Conservation (phyloP, 345 rosid genomes). For the Citropsis articulata region DNA sequence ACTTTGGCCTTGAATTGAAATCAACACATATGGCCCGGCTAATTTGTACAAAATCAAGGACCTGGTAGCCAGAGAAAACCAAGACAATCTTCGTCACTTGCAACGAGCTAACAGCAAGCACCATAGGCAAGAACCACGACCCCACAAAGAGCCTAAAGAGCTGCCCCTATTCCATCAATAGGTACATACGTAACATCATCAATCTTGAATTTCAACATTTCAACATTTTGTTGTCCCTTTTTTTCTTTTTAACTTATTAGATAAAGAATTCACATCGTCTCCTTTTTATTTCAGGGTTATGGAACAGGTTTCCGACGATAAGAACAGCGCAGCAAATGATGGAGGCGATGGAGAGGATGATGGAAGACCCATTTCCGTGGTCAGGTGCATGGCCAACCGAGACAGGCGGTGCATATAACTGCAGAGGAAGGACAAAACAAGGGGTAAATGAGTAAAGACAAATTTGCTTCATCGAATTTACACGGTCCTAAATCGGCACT, state of each 20-base stretch:
- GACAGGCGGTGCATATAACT: conserved; percentile 20
- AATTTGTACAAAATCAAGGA: conserved; percentile 17
- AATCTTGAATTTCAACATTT: neutral
- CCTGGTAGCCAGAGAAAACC: conserved; percentile 18
- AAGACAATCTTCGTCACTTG: conserved; percentile 44
- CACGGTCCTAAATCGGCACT: no score
- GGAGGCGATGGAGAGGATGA: conserved; percentile 59
- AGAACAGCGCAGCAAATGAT: conserved; percentile 65
- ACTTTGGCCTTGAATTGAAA: no score
- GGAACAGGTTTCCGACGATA: conserved; percentile 54
- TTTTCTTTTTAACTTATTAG: no score
- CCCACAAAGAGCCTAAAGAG: conserved; percentile 24
- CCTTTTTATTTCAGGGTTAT: conserved; percentile 23
- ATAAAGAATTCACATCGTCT: neutral
- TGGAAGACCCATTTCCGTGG: conserved; percentile 44
- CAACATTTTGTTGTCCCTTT: neutral
- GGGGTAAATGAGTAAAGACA: conserved; percentile 33
- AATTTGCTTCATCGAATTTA: no score
- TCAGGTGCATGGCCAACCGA: conserved; percentile 31
- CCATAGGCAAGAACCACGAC: conserved; percentile 14
- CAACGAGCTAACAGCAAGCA: conserved; percentile 32
- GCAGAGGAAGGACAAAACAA: conserved; percentile 58
- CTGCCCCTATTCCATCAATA: conserved; percentile 33
- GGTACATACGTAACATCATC: conserved; percentile 19
- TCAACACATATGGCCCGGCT: no score